phyloP scores from a whole-genome alignment of 495 filamentous ascomycete species.

The Penicillium mononematosum region DNA sequence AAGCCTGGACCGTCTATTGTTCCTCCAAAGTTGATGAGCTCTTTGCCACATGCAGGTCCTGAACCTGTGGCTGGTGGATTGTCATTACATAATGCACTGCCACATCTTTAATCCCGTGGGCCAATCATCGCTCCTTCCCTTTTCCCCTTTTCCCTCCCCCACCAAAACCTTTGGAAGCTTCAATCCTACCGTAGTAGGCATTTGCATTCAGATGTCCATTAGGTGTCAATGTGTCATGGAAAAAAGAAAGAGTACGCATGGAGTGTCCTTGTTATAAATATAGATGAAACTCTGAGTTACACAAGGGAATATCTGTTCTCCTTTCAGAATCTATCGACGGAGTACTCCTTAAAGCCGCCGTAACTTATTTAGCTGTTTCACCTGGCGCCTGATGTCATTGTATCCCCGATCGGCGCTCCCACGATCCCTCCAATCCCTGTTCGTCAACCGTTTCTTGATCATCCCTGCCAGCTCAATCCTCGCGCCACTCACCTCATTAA shows the following conservation, averaged over 20 bases:
- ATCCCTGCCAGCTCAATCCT: constrained; percentile 16
- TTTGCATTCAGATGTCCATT: background rate
- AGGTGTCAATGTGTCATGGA: background rate
- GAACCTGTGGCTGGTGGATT: background rate
- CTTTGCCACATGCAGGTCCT: no score
- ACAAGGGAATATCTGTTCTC: background rate
- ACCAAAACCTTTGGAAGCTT: background rate
- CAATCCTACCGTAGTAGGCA: background rate
- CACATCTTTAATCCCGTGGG: background rate
- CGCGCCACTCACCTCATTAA: constrained; percentile 32
- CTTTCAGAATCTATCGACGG: constrained; percentile 13
- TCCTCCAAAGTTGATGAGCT: no score
- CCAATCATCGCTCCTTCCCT: constrained; percentile 12
- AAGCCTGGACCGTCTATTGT: no score
- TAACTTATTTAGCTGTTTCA: constrained; percentile 35
- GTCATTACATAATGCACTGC: background rate
- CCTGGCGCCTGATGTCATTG: constrained; percentile 48
- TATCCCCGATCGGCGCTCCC: constrained; percentile 29
- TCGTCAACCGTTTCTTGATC: constrained; percentile 16
- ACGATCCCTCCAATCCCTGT: constrained; percentile 27
- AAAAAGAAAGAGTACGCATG: background rate
- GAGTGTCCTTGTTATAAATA: background rate
- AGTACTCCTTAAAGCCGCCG: constrained; percentile 1
- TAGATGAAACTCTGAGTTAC: background rate
- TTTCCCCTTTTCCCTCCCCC: background rate